Percentiles rank a stretch among this genome's conserved stretches.
Evolutionary conservation across 371 early-diverging fungal species (phyloP).

Genomic region (Syncephalastrum contaminatum): DNA sequence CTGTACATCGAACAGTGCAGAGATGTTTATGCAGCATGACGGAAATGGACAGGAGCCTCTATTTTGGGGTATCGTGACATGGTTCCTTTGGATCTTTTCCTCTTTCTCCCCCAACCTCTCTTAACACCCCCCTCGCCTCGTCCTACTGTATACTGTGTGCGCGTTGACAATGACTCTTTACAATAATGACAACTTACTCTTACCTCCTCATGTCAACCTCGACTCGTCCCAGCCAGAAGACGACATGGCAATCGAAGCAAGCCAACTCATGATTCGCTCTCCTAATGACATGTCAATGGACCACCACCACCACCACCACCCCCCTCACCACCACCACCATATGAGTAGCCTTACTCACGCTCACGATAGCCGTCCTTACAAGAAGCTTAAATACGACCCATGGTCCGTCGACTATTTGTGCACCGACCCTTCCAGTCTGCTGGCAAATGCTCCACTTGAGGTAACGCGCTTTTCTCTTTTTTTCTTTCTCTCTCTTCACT

Average conservation of each 20-base stretch:
- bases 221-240: slow-evolving; percentile 17
- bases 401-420: slow-evolving; percentile 35
- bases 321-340: not conserved
- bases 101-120: too few species aligned
- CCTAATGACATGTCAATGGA: slow-evolving; percentile 10
- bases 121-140: too few species aligned
- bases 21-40: too few species aligned
- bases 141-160: too few species aligned
- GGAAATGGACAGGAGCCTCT: too few species aligned
- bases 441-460: slow-evolving; percentile 38
- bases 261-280: slow-evolving; percentile 28
- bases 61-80: too few species aligned
- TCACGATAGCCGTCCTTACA: slow-evolving; percentile 22
- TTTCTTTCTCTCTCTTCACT: too few species aligned
- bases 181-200: slow-evolving; percentile 4
- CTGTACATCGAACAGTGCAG: too few species aligned
- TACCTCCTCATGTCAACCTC: slow-evolving; percentile 9
- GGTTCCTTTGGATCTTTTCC: too few species aligned
- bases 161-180: too few species aligned
- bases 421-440: slow-evolving; percentile 28
- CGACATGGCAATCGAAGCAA: slow-evolving; percentile 27
- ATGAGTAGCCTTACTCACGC: not conserved
- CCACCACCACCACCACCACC: slow-evolving; percentile 2
- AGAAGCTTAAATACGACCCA: slow-evolving; percentile 22
- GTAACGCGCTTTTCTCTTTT: slow-evolving; percentile 14